Evolutionary conservation across 2,329 filamentous ascomycete genomes (phyloP).

Genomic region (Arthrobotrys musiformis): DNA sequence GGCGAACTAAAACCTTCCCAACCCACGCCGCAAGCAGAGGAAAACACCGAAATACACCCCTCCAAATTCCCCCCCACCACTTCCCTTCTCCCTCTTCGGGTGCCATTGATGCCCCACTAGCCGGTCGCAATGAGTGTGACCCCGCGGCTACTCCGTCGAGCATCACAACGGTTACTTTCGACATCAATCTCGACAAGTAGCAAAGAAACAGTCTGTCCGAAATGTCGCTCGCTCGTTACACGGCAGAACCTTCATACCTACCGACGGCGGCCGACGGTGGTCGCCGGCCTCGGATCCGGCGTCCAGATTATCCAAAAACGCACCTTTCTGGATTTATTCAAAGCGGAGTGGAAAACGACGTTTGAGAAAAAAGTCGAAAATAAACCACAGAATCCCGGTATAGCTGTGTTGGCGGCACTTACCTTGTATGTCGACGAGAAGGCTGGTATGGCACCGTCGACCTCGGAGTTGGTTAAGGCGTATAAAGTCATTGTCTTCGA

Average conservation of each 20-base stretch:
- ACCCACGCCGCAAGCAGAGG: constrained; percentile 7
- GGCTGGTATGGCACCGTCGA: constrained; percentile 33
- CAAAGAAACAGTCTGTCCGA: constrained; percentile 41
- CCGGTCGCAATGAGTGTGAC: constrained; percentile 50
- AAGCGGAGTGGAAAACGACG: constrained; percentile 24
- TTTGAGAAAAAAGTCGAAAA: constrained; percentile 43
- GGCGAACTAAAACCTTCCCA: constrained; percentile 19
- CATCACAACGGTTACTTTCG: constrained; percentile 38
- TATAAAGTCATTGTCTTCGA: constrained; percentile 36
- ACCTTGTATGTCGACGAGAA: constrained; percentile 40
- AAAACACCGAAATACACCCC: constrained; percentile 8
- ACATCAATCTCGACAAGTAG: not conserved
- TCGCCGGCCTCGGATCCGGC: not conserved
- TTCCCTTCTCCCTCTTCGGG: not conserved
- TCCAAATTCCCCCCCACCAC: not conserved
- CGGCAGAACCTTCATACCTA: constrained; percentile 43
- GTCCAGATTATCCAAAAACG: constrained; percentile 36
- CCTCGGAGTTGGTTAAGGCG: constrained; percentile 46
- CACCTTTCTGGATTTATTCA: constrained; percentile 38
- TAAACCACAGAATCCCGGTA: constrained; percentile 43
- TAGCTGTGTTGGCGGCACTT: constrained; percentile 39
- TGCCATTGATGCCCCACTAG: constrained; percentile 28
- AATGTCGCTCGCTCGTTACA: constrained; percentile 48
- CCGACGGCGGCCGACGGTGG: constrained; percentile 32
- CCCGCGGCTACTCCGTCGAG: constrained; percentile 51